Base-by-base conservation (phyloP, 148 eudicot species). In the Limonium bicolor region DNA sequence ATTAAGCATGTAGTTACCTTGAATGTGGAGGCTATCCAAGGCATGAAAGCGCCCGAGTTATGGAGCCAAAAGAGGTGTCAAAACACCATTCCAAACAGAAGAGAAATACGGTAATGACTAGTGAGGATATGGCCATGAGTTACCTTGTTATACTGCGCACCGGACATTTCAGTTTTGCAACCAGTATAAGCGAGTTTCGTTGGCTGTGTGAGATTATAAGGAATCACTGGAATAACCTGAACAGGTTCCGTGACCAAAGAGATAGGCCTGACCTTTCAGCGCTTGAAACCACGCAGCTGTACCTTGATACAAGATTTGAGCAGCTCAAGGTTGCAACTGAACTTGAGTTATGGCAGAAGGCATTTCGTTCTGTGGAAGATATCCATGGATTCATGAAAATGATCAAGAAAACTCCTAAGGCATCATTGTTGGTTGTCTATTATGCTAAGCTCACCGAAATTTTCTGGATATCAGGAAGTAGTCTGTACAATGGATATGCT, bases 291-390 rank as follows among this genome's bases (percentile, higher is more conserved):
- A 60, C 83, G 72, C 83, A 88, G 39, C 63, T 83, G 42, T 88
- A 83, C 67, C 94, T 88, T 44, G 97, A 88, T 36, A 88, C 94
- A 26, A 68, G 94, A 64, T 83, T 88, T 64, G 97, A 88, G 66
- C 97, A 88, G 61, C 64, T 83, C 3, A 88, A 88, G 71, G 64
- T 88, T 61, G 94, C 94, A 0, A 88, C 97, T 16, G 94, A 83
- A 46, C 97, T 84, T 66, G 94, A 77, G 61, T 81, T 83, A 19
- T 88, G 97, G 94, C 97, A 88, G 97, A 93, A 82, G 51, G 96
- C 96, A 2, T 86, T 86, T 28, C 84, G 87, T 14, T 81, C 93
- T 36, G 80, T 78, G 36, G 93, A 81, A 59, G 96, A 86, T 61
- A 86, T 86, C 23, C 77, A 81, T 66, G 93, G 87, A 40, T 40